phyloP scores from a whole-genome alignment of 78 protist species.

The Protostelium mycophagum region DNA sequence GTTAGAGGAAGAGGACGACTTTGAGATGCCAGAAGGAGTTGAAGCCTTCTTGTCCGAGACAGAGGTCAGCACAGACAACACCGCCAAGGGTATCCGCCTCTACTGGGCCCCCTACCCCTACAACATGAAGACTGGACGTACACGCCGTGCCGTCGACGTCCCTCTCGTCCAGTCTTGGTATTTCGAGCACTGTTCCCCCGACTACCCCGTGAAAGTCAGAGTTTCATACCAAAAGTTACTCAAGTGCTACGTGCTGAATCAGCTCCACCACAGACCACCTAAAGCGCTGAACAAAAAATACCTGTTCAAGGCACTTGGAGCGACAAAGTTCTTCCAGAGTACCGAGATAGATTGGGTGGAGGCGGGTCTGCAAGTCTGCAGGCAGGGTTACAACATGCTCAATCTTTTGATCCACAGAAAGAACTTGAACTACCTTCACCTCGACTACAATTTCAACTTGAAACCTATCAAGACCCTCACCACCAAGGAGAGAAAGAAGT shows the following conservation, averaged over 20 bases:
- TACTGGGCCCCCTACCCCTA: conserved; percentile 98
- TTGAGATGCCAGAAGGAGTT: conserved; percentile 58
- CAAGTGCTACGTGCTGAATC: conserved; percentile 92
- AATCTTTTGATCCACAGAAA: conserved; percentile 98
- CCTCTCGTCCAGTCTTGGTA: conserved; percentile 97
- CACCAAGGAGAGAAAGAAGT: conserved; percentile 99
- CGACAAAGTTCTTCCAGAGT: conserved; percentile 96
- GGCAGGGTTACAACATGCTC: conserved; percentile 99
- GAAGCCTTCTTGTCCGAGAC: conserved; percentile 55
- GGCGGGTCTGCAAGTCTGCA: conserved; percentile 99
- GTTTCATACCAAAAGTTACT: conserved; percentile 98
- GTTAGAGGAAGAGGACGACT: conserved; percentile 51
- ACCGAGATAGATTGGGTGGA: conserved; percentile 99
- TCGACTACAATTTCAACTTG: conserved; percentile 99
- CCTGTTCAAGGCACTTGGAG: conserved; percentile 77
- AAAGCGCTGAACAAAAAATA: conserved; percentile 83
- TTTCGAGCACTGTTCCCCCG: conserved; percentile 93
- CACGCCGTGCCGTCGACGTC: conserved; percentile 92
- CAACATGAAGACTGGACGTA: conserved; percentile 84
- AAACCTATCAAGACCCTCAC: conserved; percentile 99
- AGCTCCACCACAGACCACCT: conserved; percentile 80
- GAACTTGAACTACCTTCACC: conserved; percentile 97
- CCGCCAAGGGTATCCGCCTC: conserved; percentile 91
- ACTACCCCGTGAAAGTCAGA: conserved; percentile 95
- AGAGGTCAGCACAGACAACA: conserved; percentile 81